Conservation (phyloP, 352 stramenopile genomes). For the Pythium aquatile region DNA sequence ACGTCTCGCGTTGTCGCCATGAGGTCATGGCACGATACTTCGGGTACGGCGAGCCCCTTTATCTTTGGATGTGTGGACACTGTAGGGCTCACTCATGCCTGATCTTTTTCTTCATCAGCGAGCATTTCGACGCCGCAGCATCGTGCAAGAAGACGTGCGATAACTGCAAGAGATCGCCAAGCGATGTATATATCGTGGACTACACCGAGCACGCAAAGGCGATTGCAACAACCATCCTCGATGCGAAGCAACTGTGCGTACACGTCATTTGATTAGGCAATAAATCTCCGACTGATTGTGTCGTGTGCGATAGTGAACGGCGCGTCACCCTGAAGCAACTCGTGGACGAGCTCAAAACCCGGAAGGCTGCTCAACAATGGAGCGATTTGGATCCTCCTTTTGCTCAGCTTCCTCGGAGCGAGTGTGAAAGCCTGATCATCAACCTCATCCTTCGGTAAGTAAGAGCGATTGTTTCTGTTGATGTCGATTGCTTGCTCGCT, state of each 20-base stretch:
- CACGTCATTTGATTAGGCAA: no score
- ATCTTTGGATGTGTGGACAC: no score
- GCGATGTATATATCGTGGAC: constrained; percentile 31
- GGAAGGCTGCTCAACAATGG: constrained; percentile 43
- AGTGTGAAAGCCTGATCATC: constrained; percentile 54
- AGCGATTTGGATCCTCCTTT: constrained; percentile 38
- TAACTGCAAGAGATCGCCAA: constrained; percentile 40
- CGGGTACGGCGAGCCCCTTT: constrained; percentile 29
- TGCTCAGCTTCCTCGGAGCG: constrained; percentile 30
- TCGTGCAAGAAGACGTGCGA: constrained; percentile 48
- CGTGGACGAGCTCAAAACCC: constrained; percentile 63
- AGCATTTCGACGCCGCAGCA: constrained; percentile 34
- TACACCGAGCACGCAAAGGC: constrained; percentile 51
- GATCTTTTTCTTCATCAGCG: constrained; percentile 22
- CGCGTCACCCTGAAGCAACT: constrained; percentile 69
- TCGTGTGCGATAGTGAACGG: constrained; percentile 37
- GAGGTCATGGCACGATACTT: constrained; percentile 49
- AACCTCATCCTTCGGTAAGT: constrained; percentile 41
- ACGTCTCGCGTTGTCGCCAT: constrained; percentile 23
- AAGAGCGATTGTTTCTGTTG: no score
- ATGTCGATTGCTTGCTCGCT: no score
- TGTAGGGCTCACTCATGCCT: no score
- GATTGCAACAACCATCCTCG: constrained; percentile 42
- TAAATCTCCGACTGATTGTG: background rate
- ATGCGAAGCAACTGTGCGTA: constrained; percentile 48